phyloP scores from a whole-genome alignment of 2,329 filamentous ascomycete species.

The Xylariaceae sp. region DNA sequence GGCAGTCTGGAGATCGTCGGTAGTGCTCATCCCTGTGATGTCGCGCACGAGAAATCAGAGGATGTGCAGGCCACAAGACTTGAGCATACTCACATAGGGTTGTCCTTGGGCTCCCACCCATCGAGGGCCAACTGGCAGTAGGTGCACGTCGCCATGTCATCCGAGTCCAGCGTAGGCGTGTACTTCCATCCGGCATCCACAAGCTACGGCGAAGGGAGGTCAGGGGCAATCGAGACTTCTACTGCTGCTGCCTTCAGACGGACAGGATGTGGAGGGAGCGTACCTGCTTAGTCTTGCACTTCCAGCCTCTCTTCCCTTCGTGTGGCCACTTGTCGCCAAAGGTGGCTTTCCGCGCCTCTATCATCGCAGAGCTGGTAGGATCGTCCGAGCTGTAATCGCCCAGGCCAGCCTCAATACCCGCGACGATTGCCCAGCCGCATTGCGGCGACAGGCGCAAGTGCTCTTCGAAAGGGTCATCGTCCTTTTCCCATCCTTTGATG shows the following conservation, averaged over 20 bases:
- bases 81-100: constrained; percentile 63
- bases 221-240: neutral
- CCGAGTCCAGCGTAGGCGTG: constrained; percentile 74
- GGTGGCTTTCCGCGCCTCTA: constrained; percentile 73
- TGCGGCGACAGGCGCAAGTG: constrained; percentile 77
- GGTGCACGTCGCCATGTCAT: constrained; percentile 85
- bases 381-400: constrained; percentile 65
- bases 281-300: constrained; percentile 84
- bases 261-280: constrained; percentile 19
- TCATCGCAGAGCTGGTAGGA: constrained; percentile 66
- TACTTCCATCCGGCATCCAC: constrained; percentile 93
- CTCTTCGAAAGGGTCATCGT: constrained; percentile 77
- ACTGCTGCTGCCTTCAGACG: neutral
- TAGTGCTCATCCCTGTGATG: constrained; percentile 73
- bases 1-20: constrained; percentile 70
- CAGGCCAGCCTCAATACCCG: constrained; percentile 57
- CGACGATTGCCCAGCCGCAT: constrained; percentile 83
- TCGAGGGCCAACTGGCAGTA: constrained; percentile 89
- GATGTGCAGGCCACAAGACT: neutral
- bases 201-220: constrained; percentile 52
- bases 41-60: constrained; percentile 9
- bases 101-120: constrained; percentile 90
- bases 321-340: constrained; percentile 88
- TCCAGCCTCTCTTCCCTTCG: constrained; percentile 81
- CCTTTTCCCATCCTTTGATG: constrained; percentile 87